Conservation (phyloP, 768 basidiomycete species). For the Russula compacta region DNA sequence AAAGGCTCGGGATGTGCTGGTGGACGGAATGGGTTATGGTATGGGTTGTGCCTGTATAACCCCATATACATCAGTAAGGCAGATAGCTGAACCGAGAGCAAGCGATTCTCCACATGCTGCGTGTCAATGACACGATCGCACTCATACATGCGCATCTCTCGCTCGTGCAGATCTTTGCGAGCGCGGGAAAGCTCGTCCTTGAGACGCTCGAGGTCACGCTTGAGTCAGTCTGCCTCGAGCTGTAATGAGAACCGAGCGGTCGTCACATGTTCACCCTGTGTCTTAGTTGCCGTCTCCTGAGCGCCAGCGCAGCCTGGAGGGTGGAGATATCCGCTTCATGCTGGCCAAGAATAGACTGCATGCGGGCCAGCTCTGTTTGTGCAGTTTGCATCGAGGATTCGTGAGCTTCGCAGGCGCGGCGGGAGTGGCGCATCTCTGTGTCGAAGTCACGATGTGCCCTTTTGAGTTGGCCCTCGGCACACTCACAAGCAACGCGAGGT, state of each 20-base stretch:
- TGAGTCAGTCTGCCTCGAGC: conserved; percentile 79
- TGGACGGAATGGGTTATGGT: no score
- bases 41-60: no score
- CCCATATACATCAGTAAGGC: no score
- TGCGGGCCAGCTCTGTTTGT: conserved; percentile 52
- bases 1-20: no score
- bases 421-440: conserved; percentile 47
- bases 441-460: conserved; percentile 55
- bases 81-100: conserved; percentile 69
- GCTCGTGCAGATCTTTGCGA: conserved; percentile 57
- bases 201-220: conserved; percentile 71
- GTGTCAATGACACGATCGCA: conserved; percentile 66
- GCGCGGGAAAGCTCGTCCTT: conserved; percentile 72
- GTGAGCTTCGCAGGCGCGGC: conserved; percentile 58
- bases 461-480: conserved; percentile 44
- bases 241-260: conserved; percentile 80
- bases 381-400: conserved; percentile 58
- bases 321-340: conserved; percentile 68
- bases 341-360: conserved; percentile 53
- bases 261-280: conserved; percentile 75
- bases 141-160: conserved; percentile 56
- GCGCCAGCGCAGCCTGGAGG: conserved; percentile 62
- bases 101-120: conserved; percentile 70
- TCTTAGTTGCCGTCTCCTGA: conserved; percentile 68
- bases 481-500: conserved; percentile 53